Evolutionary conservation across 73 alveolate species (phyloP).

Genomic region (Tetrahymena borealis): DNA sequence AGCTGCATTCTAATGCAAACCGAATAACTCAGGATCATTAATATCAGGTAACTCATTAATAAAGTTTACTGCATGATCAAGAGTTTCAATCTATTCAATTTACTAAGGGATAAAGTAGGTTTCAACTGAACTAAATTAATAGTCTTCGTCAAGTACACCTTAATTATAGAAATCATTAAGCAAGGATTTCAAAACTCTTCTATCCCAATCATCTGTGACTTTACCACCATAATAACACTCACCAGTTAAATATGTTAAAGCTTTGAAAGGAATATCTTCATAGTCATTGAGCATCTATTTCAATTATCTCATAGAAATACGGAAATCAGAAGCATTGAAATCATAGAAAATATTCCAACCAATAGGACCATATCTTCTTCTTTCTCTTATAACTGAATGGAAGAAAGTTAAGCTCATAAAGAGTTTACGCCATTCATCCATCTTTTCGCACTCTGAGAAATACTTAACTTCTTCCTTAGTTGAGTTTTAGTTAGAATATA

Average conservation of each 20-base stretch:
- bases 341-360: slow-evolving; percentile 95
- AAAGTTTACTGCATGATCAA: slow-evolving; percentile 77
- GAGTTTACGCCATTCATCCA: slow-evolving; percentile 54
- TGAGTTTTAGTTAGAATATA: slow-evolving; percentile 58
- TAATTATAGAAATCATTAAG: slow-evolving; percentile 73
- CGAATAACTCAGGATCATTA: slow-evolving; percentile 86
- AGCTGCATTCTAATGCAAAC: slow-evolving; percentile 89
- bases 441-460: slow-evolving; percentile 60
- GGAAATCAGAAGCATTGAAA: slow-evolving; percentile 81
- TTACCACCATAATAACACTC: slow-evolving; percentile 98
- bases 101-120: slow-evolving; percentile 78
- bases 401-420: slow-evolving; percentile 67
- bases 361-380: slow-evolving; percentile 96
- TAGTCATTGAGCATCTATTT: slow-evolving; percentile 79
- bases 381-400: slow-evolving; percentile 93
- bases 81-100: slow-evolving; percentile 51
- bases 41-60: slow-evolving; percentile 79
- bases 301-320: slow-evolving; percentile 82
- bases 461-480: slow-evolving; percentile 62
- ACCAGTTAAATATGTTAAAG: slow-evolving; percentile 84
- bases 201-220: slow-evolving; percentile 97
- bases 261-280: slow-evolving; percentile 83
- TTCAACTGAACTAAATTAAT: slow-evolving; percentile 60
- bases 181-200: slow-evolving; percentile 81
- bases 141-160: slow-evolving; percentile 63